phyloP scores from a whole-genome alignment of 164 flowering plant species.

The Aristolochia contorta region DNA sequence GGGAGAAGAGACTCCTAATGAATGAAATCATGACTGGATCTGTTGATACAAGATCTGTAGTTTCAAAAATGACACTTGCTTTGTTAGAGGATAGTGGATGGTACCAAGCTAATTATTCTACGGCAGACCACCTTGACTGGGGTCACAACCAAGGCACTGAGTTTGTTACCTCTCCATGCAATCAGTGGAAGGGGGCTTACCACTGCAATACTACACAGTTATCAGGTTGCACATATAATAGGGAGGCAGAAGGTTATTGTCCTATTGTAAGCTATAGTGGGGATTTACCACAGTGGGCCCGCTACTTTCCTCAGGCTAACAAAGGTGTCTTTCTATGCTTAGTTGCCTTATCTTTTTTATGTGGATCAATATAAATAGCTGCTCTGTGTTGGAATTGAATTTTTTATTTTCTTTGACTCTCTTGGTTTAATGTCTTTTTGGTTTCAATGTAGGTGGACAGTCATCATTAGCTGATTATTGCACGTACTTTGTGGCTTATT shows the following conservation, averaged over 20 bases:
- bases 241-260: conserved; percentile 99
- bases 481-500: conserved; percentile 93
- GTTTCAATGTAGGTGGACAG: conserved; percentile 85
- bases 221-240: conserved; percentile 95
- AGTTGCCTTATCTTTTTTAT: not conserved
- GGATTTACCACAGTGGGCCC: conserved; percentile 97
- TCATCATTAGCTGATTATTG: conserved; percentile 99
- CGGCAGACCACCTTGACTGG: conserved; percentile 97
- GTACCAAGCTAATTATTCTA: conserved; percentile 93
- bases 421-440: conserved; percentile 29
- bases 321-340: conserved; percentile 42
- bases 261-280: conserved; percentile 87
- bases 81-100: conserved; percentile 98
- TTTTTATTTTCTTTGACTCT: not conserved
- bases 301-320: conserved; percentile 89
- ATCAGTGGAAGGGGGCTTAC: conserved; percentile 96
- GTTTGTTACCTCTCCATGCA: conserved; percentile 86
- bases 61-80: conserved; percentile 96
- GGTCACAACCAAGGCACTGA: conserved; percentile 94
- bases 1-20: conserved; percentile 99
- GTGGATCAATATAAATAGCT: not conserved
- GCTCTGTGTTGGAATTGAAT: not conserved
- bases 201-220: conserved; percentile 93
- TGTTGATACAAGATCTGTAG: conserved; percentile 97
- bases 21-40: conserved; percentile 99